Conservation (phyloP, 2,329 filamentous ascomycete genomes). For the Plectosphaerella cucumerina region DNA sequence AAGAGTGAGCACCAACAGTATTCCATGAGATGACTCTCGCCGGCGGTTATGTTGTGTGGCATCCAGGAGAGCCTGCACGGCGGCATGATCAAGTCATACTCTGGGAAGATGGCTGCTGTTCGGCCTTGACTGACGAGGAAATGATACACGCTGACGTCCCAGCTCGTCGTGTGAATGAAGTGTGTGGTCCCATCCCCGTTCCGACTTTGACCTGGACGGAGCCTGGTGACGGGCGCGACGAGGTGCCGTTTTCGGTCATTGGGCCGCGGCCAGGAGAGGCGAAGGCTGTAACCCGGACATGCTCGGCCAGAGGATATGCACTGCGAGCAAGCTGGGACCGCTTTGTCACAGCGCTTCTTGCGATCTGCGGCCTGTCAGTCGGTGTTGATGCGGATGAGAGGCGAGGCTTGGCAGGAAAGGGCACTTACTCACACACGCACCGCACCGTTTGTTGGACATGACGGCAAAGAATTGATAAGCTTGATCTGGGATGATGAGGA, state of each 20-base stretch:
- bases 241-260: conserved; percentile 18
- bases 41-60: not conserved
- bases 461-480: not conserved
- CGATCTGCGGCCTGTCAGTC: not conserved
- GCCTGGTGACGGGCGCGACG: not conserved
- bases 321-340: conserved; percentile 13
- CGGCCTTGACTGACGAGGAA: not conserved
- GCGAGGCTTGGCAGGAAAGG: conserved; percentile 17
- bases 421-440: conserved; percentile 9
- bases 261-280: conserved; percentile 23
- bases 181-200: not conserved
- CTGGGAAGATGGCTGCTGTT: too few relatives aligned
- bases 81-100: not conserved
- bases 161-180: conserved; percentile 16
- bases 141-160: conserved; percentile 14
- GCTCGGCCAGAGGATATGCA: conserved; percentile 14
- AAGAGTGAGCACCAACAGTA: conserved; percentile 6
- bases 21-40: conserved; percentile 4
- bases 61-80: conserved; percentile 1
- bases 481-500: not conserved
- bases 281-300: conserved; percentile 19
- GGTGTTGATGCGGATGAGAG: conserved; percentile 7
- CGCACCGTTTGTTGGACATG: not conserved
- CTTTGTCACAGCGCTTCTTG: conserved; percentile 4
- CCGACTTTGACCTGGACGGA: too few relatives aligned